Percentiles rank a stretch among this genome's conserved stretches.
phyloP scores from a whole-genome alignment of 2,329 filamentous ascomycete genomes.

The Hansfordia pulvinata region DNA sequence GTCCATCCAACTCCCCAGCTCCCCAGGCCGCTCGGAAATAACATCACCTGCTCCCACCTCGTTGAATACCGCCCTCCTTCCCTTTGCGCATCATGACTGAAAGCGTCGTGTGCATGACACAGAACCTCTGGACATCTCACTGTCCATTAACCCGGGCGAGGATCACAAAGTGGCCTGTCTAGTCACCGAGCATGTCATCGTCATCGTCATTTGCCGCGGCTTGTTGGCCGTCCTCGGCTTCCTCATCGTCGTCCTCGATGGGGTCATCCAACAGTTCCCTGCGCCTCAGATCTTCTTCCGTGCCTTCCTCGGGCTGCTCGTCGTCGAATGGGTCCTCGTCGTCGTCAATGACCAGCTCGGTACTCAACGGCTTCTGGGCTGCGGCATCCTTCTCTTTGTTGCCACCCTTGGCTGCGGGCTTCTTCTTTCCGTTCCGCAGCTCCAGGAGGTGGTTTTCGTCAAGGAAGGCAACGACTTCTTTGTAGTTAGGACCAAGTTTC shows the following conservation, averaged over 20 bases:
- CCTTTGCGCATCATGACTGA: no score
- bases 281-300: conserved; percentile 39
- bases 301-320: conserved; percentile 42
- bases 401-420: conserved; percentile 24
- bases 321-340: conserved; percentile 30
- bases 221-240: no score
- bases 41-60: no score
- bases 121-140: no score
- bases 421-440: conserved; percentile 22
- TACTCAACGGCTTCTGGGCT: conserved; percentile 24
- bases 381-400: conserved; percentile 26
- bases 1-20: no score
- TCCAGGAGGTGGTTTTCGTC: conserved; percentile 52
- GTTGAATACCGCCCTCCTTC: no score
- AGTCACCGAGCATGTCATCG: no score
- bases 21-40: no score
- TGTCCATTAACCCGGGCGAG: no score
- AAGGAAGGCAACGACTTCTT: conserved; percentile 68
- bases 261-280: conserved; percentile 39
- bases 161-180: no score
- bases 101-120: no score
- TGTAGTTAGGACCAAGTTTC: conserved; percentile 75
- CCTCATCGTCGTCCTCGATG: conserved; percentile 26
- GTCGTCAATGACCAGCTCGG: conserved; percentile 31
- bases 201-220: no score